These are phyloP conservation scores for Fusarium sp. DNA, from an alignment of 2,329 filamentous ascomycete genomes.

Conservation along the genomic window DNA sequence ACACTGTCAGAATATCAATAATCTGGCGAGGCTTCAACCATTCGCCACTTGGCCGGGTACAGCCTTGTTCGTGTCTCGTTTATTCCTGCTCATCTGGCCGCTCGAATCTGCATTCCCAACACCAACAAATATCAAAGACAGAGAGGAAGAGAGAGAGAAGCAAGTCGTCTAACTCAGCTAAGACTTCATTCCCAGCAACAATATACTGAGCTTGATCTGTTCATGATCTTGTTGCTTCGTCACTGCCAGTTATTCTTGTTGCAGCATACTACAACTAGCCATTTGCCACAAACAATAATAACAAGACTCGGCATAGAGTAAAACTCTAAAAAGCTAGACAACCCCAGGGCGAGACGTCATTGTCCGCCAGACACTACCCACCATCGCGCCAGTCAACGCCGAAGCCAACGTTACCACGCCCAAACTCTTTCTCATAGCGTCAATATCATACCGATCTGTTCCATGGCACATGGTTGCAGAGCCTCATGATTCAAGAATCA, in stretches of 20 bases:
- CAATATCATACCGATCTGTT: constrained; percentile 9
- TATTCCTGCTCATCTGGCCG: neutral
- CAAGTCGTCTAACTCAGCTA: neutral
- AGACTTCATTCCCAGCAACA: neutral
- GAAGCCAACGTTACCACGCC: constrained; percentile 27
- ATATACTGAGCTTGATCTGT: neutral
- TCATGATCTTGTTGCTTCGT: constrained; percentile 1
- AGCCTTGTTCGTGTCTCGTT: constrained; percentile 1
- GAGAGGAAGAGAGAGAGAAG: neutral
- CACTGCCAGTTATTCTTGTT: constrained; percentile 9
- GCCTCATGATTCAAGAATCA: constrained; percentile 42
- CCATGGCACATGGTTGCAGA: constrained; percentile 33
- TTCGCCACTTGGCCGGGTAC: neutral
- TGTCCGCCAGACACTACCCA: constrained; percentile 23
- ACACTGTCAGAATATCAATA: neutral
- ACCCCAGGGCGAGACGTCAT: constrained; percentile 40
- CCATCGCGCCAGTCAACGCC: constrained; percentile 7
- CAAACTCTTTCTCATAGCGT: constrained; percentile 7
- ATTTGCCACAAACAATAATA: constrained; percentile 40
- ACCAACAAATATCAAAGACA: neutral
- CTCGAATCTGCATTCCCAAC: constrained; percentile 7
- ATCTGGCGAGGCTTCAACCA: neutral
- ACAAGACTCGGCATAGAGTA: constrained; percentile 21
- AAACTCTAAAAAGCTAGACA: constrained; percentile 4
- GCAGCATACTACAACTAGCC: neutral